Conservation (phyloP, 2,329 filamentous ascomycete genomes). For the Penicillium rolfsii region DNA sequence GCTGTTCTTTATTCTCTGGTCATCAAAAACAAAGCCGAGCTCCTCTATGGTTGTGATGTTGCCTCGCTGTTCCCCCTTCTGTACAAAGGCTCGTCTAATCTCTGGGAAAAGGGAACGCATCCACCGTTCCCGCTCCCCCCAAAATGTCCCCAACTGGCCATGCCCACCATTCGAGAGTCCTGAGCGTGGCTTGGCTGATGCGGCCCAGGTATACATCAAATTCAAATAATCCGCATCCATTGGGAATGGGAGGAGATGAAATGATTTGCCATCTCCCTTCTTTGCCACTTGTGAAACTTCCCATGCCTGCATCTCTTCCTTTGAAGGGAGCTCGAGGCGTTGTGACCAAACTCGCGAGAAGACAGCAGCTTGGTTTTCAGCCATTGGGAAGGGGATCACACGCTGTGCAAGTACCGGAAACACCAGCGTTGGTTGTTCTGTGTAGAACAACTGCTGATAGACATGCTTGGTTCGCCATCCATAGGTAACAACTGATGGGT, state of each 20-base stretch:
- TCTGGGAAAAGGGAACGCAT: constrained; percentile 67
- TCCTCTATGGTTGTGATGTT: constrained; percentile 68
- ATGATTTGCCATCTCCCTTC: constrained; percentile 53
- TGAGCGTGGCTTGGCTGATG: constrained; percentile 38
- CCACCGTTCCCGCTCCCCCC: constrained; percentile 74
- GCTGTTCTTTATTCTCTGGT: constrained; percentile 29
- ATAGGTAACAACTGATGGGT: constrained; percentile 64
- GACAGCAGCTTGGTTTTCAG: constrained; percentile 77
- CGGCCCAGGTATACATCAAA: constrained; percentile 49
- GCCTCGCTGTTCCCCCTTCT: constrained; percentile 60
- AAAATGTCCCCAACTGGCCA: constrained; percentile 71
- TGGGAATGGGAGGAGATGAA: constrained; percentile 59
- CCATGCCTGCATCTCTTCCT: constrained; percentile 70
- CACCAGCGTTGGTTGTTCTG: constrained; percentile 73
- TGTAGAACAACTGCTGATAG: constrained; percentile 79
- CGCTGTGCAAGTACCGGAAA: constrained; percentile 77
- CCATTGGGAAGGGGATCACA: constrained; percentile 83
- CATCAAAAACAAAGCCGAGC: constrained; percentile 68
- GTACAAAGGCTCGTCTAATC: constrained; percentile 73
- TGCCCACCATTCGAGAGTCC: constrained; percentile 49
- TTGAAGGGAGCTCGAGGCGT: constrained; percentile 65
- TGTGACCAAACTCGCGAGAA: constrained; percentile 78
- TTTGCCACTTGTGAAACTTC: constrained; percentile 52
- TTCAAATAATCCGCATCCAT: constrained; percentile 52
- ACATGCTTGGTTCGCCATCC: constrained; percentile 72